Evolutionary conservation across 768 basidiomycete species (phyloP).

Genomic region (Rhodotorula toruloides): DNA sequence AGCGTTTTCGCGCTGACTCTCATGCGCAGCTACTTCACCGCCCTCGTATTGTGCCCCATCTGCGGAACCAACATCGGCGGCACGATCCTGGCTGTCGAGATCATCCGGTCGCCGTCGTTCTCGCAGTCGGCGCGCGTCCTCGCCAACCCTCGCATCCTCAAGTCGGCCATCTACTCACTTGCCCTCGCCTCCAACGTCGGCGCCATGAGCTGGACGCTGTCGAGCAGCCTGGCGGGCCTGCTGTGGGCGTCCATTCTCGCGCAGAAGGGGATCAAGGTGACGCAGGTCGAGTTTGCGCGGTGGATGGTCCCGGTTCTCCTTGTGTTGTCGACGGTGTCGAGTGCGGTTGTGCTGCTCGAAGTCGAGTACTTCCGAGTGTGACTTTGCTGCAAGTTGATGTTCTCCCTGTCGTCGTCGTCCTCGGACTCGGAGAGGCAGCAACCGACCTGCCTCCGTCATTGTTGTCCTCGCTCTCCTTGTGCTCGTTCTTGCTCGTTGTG

Average conservation of each 20-base stretch:
- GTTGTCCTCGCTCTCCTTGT: too few relatives aligned
- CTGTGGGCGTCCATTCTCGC: slow-evolving; percentile 70
- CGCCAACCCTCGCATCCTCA: slow-evolving; percentile 42
- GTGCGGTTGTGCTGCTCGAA: slow-evolving; percentile 69
- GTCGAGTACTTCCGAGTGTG: slow-evolving; percentile 49
- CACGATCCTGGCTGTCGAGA: slow-evolving; percentile 78
- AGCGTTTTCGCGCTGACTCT: slow-evolving; percentile 58
- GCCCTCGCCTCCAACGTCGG: slow-evolving; percentile 86
- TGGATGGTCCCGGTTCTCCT: slow-evolving; percentile 67
- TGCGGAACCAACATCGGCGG: slow-evolving; percentile 88
- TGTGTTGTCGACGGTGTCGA: slow-evolving; percentile 61
- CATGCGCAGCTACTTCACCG: slow-evolving; percentile 37
- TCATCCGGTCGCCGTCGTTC: slow-evolving; percentile 52
- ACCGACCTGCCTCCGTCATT: too few relatives aligned
- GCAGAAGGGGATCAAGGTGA: slow-evolving; percentile 66
- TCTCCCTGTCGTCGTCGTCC: not conserved
- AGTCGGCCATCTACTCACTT: slow-evolving; percentile 58
- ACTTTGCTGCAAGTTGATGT: too few relatives aligned
- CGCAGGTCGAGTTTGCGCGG: slow-evolving; percentile 60
- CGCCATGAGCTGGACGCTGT: slow-evolving; percentile 82
- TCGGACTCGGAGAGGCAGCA: not conserved
- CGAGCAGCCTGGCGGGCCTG: slow-evolving; percentile 79
- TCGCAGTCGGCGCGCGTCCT: slow-evolving; percentile 17
- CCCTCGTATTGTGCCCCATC: slow-evolving; percentile 46
- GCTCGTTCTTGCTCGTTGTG: too few relatives aligned